These are phyloP conservation scores for Pythium aquatile DNA, from an alignment of 352 stramenopile species.

Conservation along the genomic window DNA sequence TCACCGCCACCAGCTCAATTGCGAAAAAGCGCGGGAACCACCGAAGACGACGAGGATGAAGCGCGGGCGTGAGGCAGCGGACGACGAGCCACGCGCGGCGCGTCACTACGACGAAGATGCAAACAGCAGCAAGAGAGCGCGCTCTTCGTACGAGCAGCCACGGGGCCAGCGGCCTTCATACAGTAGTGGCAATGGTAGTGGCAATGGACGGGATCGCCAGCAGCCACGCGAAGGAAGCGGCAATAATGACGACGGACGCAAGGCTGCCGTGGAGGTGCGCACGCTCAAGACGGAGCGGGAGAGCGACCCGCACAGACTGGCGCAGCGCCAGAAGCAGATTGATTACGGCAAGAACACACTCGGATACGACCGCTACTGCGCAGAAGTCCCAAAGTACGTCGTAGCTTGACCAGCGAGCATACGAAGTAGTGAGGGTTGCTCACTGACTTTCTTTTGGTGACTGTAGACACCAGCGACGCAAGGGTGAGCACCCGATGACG, in stretches of 20 bases:
- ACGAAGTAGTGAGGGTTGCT: not conserved
- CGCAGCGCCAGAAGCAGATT: conserved; percentile 92
- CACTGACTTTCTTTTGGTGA: not conserved
- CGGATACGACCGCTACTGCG: conserved; percentile 87
- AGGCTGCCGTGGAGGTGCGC: conserved; percentile 28
- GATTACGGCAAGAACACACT: conserved; percentile 92
- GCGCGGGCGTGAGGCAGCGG: conserved; percentile 10
- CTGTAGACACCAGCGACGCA: conserved; percentile 43
- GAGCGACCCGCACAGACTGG: conserved; percentile 72
- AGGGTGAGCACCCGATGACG: conserved; percentile 64
- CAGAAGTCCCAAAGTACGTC: conserved; percentile 51
- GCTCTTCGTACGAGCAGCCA: conserved; percentile 10
- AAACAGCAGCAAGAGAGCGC: conserved; percentile 12
- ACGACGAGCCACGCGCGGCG: conserved; percentile 7
- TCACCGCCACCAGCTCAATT: conserved; percentile 13
- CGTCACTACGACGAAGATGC: not conserved
- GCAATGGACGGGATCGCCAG: not conserved
- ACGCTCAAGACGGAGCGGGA: conserved; percentile 66
- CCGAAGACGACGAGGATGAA: conserved; percentile 18
- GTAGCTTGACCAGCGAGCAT: not conserved
- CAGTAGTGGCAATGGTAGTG: not conserved
- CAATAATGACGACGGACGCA: not conserved
- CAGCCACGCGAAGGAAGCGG: not conserved
- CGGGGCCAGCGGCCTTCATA: not conserved
- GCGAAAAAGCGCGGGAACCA: not conserved